phyloP scores from a whole-genome alignment of 192 early-diverging fungal genomes.

The Umbelopsis isabellina region DNA sequence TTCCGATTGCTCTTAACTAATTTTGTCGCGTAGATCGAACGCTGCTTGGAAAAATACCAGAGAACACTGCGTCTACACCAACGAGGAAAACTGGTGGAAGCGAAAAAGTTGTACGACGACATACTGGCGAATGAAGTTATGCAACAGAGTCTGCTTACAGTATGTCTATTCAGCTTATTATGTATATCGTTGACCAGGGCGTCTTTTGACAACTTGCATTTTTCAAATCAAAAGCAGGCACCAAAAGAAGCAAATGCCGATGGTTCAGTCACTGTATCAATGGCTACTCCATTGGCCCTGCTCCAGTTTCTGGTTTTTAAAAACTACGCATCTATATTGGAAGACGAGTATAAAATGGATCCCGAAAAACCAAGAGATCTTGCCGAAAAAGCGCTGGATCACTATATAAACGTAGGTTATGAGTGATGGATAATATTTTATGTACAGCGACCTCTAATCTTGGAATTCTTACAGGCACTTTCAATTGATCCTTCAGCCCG shows the following conservation, averaged over 20 bases:
- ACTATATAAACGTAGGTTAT: conserved; percentile 46
- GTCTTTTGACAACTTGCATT: not conserved
- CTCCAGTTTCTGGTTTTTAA: conserved; percentile 53
- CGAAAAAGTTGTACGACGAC: conserved; percentile 39
- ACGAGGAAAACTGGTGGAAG: conserved; percentile 40
- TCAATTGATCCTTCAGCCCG: conserved; percentile 36
- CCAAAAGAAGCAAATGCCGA: conserved; percentile 14
- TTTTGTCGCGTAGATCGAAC: conserved; percentile 42
- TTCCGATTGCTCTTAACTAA: not conserved
- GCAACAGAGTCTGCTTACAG: conserved; percentile 39
- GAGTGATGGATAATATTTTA: not conserved
- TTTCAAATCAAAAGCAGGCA: not conserved
- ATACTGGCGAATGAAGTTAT: conserved; percentile 45
- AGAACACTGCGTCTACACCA: conserved; percentile 46
- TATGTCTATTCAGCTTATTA: conserved; percentile 1
- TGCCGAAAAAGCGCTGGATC: conserved; percentile 39
- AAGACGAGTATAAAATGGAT: conserved; percentile 34
- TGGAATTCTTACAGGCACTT: conserved; percentile 26
- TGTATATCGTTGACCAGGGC: too few relatives aligned
- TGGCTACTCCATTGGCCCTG: conserved; percentile 37
- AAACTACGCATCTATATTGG: conserved; percentile 55
- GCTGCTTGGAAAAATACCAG: conserved; percentile 48
- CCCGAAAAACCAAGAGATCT: not conserved
- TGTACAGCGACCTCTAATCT: not conserved
- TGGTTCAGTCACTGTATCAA: conserved; percentile 5